Base-by-base conservation (phyloP, 1,139 yeast species). In the Suhomyces maxii region DNA sequence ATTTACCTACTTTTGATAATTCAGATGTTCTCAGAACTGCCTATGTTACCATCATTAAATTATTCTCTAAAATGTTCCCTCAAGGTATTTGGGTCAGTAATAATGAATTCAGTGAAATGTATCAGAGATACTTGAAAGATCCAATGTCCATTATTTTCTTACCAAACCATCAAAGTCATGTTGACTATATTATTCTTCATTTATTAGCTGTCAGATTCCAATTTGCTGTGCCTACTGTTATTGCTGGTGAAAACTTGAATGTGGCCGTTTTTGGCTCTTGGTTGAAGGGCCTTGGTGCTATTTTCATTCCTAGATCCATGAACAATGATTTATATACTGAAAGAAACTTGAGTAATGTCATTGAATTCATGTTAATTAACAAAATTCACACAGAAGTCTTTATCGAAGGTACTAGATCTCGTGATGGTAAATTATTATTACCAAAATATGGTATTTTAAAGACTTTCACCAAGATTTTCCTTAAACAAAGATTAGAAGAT, bases 181-280 rank as follows among this genome's bases (percentile, higher is more conserved):
- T 83, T 39, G 89, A 83, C 61, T 83, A 83, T 56, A 81, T 83
- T 51, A 78, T 84, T 39, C 59, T 84, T 44, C 88, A 83, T 55
- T 69, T 82, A 47, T 67, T 82, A 39, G 72, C 83, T 48, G 75
- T 81, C 54, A 64, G 87, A 36, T 73, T 83, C 53, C 83, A 82
- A 36, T 65, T 83, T 50, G 71, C 85, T 9, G 63, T 76, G 10
- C 89, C 89, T 1, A 65, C 79, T 3, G 86, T 83, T 4, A 80
- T 83, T 44, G 88, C 89, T 1, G 89, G 89, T 7, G 87, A 83
- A 47, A 83, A 83, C 60, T 74, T 83, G 59, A 83, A 83, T 57
- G 83, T 83, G 44, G 82, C 86, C 1, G 67, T 83, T 10, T 72
- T 83, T 45, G 86, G 87, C 1, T 66, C 68, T 4, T 61, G 73